phyloP scores from a whole-genome alignment of 805 yeast genomes.

The Ogataea ganodermae region DNA sequence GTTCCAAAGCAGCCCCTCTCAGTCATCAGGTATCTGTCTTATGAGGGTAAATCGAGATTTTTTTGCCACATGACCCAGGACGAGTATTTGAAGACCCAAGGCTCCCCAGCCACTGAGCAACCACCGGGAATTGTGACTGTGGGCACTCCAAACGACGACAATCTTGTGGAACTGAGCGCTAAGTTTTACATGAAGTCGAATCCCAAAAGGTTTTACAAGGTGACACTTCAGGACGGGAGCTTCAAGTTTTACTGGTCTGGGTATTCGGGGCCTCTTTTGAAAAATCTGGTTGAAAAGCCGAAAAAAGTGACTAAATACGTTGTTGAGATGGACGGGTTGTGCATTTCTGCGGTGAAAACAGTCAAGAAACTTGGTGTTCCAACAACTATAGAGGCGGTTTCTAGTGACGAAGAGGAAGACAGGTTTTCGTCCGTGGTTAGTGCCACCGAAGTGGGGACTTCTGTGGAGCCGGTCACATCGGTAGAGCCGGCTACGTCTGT shows the following conservation, averaged over 20 bases:
- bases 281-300: slow-evolving; percentile 7
- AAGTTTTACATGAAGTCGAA: slow-evolving; percentile 10
- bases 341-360: slow-evolving; percentile 6
- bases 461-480: background rate
- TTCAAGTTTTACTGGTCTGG: slow-evolving; percentile 20
- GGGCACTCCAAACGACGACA: slow-evolving; percentile 1
- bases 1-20: slow-evolving; percentile 20
- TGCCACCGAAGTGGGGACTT: too few relatives aligned
- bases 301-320: slow-evolving; percentile 7
- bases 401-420: slow-evolving; percentile 9
- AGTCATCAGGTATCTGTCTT: slow-evolving; percentile 66
- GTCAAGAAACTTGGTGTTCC: slow-evolving; percentile 12
- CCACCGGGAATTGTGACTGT: slow-evolving; percentile 4
- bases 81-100: slow-evolving; percentile 38
- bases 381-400: background rate
- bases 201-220: slow-evolving; percentile 12
- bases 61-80: slow-evolving; percentile 60
- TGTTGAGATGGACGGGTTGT: slow-evolving; percentile 12
- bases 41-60: slow-evolving; percentile 71
- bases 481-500: slow-evolving; percentile 2
- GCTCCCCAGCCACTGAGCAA: slow-evolving; percentile 15
- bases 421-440: too few relatives aligned
- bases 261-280: slow-evolving; percentile 18
- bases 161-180: slow-evolving; percentile 22
- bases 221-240: slow-evolving; percentile 10